Evolutionary conservation across 2,329 filamentous ascomycete species (phyloP), one percentile per base, ranked within the genome.

Genomic region (Aspergillus ochraceoroseus): DNA sequence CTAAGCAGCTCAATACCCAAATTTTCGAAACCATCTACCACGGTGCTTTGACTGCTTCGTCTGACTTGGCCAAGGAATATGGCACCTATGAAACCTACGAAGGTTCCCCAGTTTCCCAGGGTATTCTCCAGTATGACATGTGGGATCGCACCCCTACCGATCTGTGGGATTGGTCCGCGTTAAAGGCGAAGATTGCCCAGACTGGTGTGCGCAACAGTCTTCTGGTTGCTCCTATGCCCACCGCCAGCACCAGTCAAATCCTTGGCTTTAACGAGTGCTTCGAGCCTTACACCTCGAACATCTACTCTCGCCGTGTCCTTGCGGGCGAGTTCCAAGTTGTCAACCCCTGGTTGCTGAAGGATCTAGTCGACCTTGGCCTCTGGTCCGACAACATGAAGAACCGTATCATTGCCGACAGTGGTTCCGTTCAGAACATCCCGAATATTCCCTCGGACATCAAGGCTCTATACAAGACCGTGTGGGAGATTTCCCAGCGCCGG

Each of bases 361-460:
- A 98, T 59, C 81, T 98, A 19, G 92, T 98, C 54, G 92, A 98
- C 62, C 86, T 95, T 73, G 92, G 92, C 47, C 77, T 98, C 30
- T 98, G 92, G 92, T 95, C 90, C 32, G 90, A 98, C 70, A 87
- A 88, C 73, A 98, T 98, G 92, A 98, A 98, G 83, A 98, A 98
- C 76, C 88, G 92, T 58, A 98, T 98, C 76, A 98, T 98, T 60
- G 85, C 92, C 43, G 90, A 95, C 48, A 87, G 87, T 54, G 92
- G 92, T 53, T 96, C 90, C 13, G 85, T 98, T 41, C 92, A 96
- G 69, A 90, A 92, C 68, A 90, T 98, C 49, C 86, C 90, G 62
- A 96, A 94, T 70, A 95, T 98, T 49, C 90, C 92, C 9, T 80
- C 85, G 20, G 92, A 98, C 56, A 85, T 94, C 75, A 98, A 98